Evolutionary conservation across 2,329 filamentous ascomycete genomes (phyloP), one percentile per base, ranked within the genome.

Genomic region (Alternaria brassicicola): DNA sequence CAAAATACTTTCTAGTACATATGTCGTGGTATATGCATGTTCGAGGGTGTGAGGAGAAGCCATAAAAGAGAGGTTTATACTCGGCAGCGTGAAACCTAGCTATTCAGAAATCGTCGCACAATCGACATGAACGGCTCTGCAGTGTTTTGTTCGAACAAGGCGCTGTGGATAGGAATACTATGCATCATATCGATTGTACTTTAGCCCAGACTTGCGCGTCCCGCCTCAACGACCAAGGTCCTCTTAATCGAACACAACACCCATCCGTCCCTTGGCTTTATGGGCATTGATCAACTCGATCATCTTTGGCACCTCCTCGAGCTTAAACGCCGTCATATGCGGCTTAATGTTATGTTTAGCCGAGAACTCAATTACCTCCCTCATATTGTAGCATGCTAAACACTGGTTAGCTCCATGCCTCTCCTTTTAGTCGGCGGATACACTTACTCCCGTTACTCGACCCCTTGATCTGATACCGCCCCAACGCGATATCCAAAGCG

Each of bases 331-430:
- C 15, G 65, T 69, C 55, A 75, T 48, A 50, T 73, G 71, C 19
- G 71, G 67, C 59, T 68, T 68, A 17, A 76, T 74, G 39, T 69
- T 65, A 28, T 76, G 70, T 48, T 76, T 74, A 9, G 73, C 68
- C 30, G 65, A 69, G 50, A 76, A 76, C 53, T 75, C 71, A 42
- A 76, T 73, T 6, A 69, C 71, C 36, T 67, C 60, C 25, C 65
- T 64, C 72, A 76, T 74, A 35, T 76, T 76, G 55, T 75, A 72
- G 49, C 73, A 42, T 71, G 76, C 49, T 81, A 79, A 25, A 69
- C 74, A 77, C 63, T 28, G 81, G 65, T 61, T 72, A 82, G n/a
- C 80, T 81, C 36, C 36, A 7, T 7, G 21, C 2, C 19, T 13
- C 17, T 15, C 4, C 1, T 19, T 19, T 2, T 8, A 3, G 4